These are phyloP conservation scores for Blastobotrys apis DNA, from an alignment of 1,139 yeast species.

Conservation along the genomic window DNA sequence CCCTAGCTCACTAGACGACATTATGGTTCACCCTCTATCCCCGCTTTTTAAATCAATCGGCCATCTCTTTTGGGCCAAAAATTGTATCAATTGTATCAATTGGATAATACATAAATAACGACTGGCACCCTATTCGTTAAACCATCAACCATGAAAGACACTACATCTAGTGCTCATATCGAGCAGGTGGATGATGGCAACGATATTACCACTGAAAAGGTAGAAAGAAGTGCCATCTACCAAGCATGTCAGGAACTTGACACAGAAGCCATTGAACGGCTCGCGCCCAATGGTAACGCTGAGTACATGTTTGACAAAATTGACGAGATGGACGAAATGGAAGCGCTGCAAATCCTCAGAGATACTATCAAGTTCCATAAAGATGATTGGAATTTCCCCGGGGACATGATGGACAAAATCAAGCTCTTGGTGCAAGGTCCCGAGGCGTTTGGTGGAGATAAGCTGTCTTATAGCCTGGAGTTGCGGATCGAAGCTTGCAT, in stretches of 20 bases:
- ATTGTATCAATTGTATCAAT: too few relatives aligned
- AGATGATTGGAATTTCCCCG: conserved; percentile 50
- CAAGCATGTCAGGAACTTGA: conserved; percentile 4
- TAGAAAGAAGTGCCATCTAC: conserved; percentile 2
- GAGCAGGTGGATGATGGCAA: conserved; percentile 4
- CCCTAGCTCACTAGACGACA: too few relatives aligned
- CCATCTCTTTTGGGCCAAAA: too few relatives aligned
- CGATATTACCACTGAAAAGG: not conserved
- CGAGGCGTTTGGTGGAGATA: conserved; percentile 31
- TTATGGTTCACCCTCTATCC: too few relatives aligned
- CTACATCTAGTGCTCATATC: too few relatives aligned
- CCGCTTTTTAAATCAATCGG: too few relatives aligned
- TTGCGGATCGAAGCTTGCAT: conserved; percentile 37
- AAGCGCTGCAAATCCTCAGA: conserved; percentile 42
- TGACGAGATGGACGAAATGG: conserved; percentile 38
- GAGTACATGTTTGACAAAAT: conserved; percentile 41
- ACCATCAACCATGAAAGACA: too few relatives aligned
- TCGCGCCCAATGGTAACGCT: conserved; percentile 11
- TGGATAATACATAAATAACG: too few relatives aligned
- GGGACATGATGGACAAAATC: conserved; percentile 36
- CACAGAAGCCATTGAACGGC: conserved; percentile 6
- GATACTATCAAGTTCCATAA: conserved; percentile 41
- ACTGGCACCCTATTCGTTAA: too few relatives aligned
- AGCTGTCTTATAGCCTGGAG: conserved; percentile 35
- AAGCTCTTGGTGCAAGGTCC: conserved; percentile 27